A percentile compares a stretch with the other conserved stretches of the same genome.
Evolutionary conservation across 2,329 filamentous ascomycete genomes (phyloP).

Genomic region (Colletotrichum theobromicola): DNA sequence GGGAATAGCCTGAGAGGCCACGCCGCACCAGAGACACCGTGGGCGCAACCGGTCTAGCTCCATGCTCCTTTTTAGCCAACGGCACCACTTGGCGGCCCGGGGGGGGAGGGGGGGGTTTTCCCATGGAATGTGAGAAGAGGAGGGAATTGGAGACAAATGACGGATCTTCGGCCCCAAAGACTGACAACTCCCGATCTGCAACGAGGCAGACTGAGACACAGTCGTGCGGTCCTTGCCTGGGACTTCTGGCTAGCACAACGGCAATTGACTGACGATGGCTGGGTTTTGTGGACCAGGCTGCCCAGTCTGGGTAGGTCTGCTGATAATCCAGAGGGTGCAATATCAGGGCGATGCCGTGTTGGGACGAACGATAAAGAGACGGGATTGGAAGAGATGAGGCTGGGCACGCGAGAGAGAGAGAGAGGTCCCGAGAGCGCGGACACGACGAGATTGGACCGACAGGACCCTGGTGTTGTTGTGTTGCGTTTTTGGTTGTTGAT

Average conservation of each 20-base stretch:
- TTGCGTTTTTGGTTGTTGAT: not conserved
- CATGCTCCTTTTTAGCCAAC: not conserved
- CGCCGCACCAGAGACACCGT: slow-evolving; percentile 8
- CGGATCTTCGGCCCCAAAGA: not conserved
- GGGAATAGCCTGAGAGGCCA: slow-evolving; percentile 1
- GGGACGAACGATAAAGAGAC: not conserved
- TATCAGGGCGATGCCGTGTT: not conserved
- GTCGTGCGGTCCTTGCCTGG: not conserved
- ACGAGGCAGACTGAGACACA: not conserved
- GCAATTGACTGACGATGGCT: not conserved
- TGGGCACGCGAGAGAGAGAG: not conserved
- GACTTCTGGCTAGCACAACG: not conserved
- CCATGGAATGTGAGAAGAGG: slow-evolving; percentile 13
- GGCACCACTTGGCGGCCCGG: slow-evolving; percentile 10
- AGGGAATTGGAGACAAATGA: not conserved
- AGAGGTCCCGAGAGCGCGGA: not conserved
- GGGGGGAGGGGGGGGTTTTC: too few species aligned
- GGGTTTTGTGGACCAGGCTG: not conserved
- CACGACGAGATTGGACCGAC: not conserved
- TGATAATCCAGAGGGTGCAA: not conserved
- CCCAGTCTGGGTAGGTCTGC: not conserved
- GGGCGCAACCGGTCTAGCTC: not conserved
- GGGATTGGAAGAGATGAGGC: not conserved
- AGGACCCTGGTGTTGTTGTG: not conserved
- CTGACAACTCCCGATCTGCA: not conserved